Conservation (phyloP, 129 eudicot species). For the Rutidosis leptorrhynchoides region DNA sequence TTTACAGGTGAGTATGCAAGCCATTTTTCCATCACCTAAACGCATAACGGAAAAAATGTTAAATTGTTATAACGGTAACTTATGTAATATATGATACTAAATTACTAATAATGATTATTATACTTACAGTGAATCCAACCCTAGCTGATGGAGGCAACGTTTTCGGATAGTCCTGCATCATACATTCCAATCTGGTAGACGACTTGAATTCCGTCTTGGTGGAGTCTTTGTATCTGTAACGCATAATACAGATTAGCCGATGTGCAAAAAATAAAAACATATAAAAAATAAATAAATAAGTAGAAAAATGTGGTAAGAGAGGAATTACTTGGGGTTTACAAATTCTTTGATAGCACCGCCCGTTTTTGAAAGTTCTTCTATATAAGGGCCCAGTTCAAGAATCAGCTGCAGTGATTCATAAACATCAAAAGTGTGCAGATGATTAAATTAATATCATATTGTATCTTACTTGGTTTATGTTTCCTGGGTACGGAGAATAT, state of each 20-base stretch:
- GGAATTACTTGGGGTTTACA: constrained; percentile 84
- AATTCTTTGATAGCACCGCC: constrained; percentile 93
- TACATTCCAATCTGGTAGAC: constrained; percentile 91
- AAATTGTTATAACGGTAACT: background rate
- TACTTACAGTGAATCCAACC: constrained; percentile 90
- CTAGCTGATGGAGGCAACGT: constrained; percentile 86
- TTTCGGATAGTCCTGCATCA: constrained; percentile 99
- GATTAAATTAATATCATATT: background rate
- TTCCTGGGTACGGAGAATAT: constrained; percentile 97
- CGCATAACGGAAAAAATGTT: background rate
- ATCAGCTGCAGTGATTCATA: constrained; percentile 56
- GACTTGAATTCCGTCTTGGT: constrained; percentile 83
- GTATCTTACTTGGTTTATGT: constrained; percentile 77
- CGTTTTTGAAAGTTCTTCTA: constrained; percentile 85
- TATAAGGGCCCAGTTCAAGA: constrained; percentile 81
- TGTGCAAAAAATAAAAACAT: background rate
- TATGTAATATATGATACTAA: background rate
- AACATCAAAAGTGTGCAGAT: background rate
- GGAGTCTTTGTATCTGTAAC: constrained; percentile 75
- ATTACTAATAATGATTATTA: background rate
- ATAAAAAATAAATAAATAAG: background rate
- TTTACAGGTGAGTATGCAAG: constrained; percentile 98
- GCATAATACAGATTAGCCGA: constrained; percentile 3
- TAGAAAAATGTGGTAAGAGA: background rate
- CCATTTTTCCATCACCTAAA: constrained; percentile 85